A percentile compares a stretch with the other conserved stretches of the same genome.
These are phyloP conservation scores for Amanita pseudoporphyria DNA, from an alignment of 768 basidiomycete genomes.

Conservation along the genomic window DNA sequence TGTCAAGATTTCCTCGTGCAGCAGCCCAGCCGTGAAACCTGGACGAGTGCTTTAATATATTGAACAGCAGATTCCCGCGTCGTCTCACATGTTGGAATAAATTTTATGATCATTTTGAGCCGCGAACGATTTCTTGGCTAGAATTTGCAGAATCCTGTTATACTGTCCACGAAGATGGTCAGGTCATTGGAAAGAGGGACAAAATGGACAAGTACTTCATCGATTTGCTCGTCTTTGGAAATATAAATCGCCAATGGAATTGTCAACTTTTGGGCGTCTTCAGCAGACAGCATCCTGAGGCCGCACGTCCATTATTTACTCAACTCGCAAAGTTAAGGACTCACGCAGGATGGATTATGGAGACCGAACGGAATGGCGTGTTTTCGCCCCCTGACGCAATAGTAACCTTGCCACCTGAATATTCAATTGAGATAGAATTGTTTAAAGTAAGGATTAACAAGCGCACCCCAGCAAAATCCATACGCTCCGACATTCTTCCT, in stretches of 20 bases:
- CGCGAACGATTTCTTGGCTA: conserved; percentile 42
- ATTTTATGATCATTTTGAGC: conserved; percentile 39
- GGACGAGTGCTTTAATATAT: background rate
- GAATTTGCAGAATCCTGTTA: conserved; percentile 36
- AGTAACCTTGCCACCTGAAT: conserved; percentile 40
- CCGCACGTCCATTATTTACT: background rate
- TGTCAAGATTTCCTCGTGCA: conserved; percentile 46
- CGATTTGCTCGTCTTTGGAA: conserved; percentile 47
- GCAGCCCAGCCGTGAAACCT: conserved; percentile 62
- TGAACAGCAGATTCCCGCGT: background rate
- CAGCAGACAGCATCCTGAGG: conserved; percentile 37
- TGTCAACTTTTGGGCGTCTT: conserved; percentile 39
- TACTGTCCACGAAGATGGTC: conserved; percentile 22
- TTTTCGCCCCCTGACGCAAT: conserved; percentile 27
- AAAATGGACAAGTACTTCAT: conserved; percentile 31
- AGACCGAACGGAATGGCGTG: conserved; percentile 38
- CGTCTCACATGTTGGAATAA: conserved; percentile 35
- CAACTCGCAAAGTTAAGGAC: conserved; percentile 11
- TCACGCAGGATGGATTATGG: conserved; percentile 51
- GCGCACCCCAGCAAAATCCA: conserved; percentile 50
- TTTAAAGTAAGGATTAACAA: background rate
- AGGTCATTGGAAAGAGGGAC: background rate
- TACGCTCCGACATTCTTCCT: conserved; percentile 37
- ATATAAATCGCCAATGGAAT: conserved; percentile 48
- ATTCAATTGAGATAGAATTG: background rate